These are phyloP conservation scores for Suillus decipiens DNA, from an alignment of 768 basidiomycete genomes.

Conservation along the genomic window DNA sequence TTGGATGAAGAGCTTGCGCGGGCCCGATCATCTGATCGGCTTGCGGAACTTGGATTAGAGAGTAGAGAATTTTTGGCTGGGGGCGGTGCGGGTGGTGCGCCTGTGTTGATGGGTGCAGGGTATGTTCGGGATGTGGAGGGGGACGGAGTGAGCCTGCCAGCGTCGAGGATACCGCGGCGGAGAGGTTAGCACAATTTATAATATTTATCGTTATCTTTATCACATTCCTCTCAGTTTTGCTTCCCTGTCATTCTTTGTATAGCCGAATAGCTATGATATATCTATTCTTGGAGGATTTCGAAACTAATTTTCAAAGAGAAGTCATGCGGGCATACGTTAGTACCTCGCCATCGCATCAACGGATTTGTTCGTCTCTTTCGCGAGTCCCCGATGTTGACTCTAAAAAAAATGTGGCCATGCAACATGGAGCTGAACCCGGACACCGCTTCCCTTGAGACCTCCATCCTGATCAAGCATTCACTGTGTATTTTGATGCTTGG, in stretches of 20 bases:
- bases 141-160: slow-evolving; percentile 22
- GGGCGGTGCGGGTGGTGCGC: slow-evolving; percentile 71
- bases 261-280: not conserved
- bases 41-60: slow-evolving; percentile 44
- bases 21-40: slow-evolving; percentile 36
- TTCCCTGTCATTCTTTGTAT: not conserved
- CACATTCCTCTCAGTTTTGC: no score
- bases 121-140: slow-evolving; percentile 59
- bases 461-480: no score
- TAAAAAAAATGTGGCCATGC: no score
- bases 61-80: slow-evolving; percentile 54
- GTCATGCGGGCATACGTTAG: no score
- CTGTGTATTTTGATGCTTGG: no score
- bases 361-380: no score
- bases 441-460: no score
- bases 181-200: slow-evolving; percentile 12
- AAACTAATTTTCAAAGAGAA: no score
- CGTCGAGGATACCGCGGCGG: slow-evolving; percentile 28
- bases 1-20: slow-evolving; percentile 69
- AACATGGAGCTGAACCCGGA: no score
- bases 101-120: slow-evolving; percentile 72
- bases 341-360: no score
- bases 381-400: no score
- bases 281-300: not conserved
- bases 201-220: slow-evolving; percentile 7